Evolutionary conservation across 805 yeast genomes (phyloP).

Genomic region (Deakozyma indianensis): DNA sequence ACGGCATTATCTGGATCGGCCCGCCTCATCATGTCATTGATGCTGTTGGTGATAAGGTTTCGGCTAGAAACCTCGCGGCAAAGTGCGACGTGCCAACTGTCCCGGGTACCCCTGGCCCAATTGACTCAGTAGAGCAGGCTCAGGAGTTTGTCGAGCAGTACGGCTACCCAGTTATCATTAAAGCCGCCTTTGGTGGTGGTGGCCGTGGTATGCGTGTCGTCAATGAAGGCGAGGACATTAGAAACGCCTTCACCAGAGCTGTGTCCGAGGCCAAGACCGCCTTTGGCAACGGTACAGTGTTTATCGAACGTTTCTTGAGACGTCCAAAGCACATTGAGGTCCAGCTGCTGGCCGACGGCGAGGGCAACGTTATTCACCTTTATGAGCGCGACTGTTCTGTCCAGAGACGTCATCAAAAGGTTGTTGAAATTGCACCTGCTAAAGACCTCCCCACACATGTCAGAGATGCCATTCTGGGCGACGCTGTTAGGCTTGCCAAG

Average conservation of each 20-base stretch:
- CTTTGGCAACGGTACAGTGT: constrained; percentile 98
- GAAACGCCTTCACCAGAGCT: constrained; percentile 87
- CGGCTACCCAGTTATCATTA: constrained; percentile 93
- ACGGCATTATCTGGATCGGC: constrained; percentile 93
- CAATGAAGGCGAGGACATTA: constrained; percentile 85
- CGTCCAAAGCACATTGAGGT: constrained; percentile 97
- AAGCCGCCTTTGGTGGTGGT: constrained; percentile 99
- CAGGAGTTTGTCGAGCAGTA: constrained; percentile 60
- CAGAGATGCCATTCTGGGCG: constrained; percentile 83
- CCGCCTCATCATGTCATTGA: constrained; percentile 82
- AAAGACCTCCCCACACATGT: constrained; percentile 70
- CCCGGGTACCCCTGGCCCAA: constrained; percentile 98
- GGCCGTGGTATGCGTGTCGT: constrained; percentile 99
- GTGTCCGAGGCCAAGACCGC: constrained; percentile 87
- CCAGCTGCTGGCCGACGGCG: constrained; percentile 82
- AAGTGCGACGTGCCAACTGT: constrained; percentile 79
- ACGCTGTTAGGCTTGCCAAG: constrained; percentile 86
- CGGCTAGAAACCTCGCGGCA: constrained; percentile 79
- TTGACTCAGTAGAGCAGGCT: constrained; percentile 68
- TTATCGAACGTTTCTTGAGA: constrained; percentile 89
- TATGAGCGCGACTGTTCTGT: constrained; percentile 99
- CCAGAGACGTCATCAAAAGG: constrained; percentile 98
- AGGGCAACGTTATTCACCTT: constrained; percentile 89
- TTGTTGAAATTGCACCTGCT: constrained; percentile 97
- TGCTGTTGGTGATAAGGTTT: constrained; percentile 91